phyloP scores from a whole-genome alignment of 345 rosid species.

The Limnanthes douglasii region DNA sequence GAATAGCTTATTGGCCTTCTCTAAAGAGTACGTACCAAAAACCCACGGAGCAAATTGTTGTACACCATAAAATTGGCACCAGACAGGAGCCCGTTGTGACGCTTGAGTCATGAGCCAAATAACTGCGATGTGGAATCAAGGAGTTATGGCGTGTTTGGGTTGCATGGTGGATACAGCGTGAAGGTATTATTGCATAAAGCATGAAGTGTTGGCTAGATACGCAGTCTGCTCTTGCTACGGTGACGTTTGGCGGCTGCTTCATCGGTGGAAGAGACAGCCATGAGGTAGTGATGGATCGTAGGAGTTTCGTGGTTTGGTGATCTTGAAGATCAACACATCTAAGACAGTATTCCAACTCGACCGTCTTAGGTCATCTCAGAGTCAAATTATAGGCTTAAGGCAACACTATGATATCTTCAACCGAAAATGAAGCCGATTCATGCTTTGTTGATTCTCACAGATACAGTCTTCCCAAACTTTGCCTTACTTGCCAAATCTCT shows the following conservation, averaged over 20 bases:
- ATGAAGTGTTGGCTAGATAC: slow-evolving; percentile 86
- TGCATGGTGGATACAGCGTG: slow-evolving; percentile 42
- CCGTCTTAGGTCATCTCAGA: too few species aligned
- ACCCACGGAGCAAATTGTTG: slow-evolving; percentile 66
- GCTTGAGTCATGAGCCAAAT: slow-evolving; percentile 72
- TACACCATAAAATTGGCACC: slow-evolving; percentile 88
- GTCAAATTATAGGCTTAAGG: too few species aligned
- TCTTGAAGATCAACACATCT: too few species aligned
- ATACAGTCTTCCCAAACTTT: too few species aligned
- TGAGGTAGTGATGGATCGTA: slow-evolving; percentile 20
- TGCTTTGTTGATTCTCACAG: too few species aligned
- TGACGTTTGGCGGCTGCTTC: slow-evolving; percentile 96
- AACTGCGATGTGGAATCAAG: slow-evolving; percentile 81
- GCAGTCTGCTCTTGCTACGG: slow-evolving; percentile 76
- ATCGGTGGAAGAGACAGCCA: slow-evolving; percentile 78
- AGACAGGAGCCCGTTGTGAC: slow-evolving; percentile 93
- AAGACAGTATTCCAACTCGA: too few species aligned
- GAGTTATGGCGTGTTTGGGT: slow-evolving; percentile 85
- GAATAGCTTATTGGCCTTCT: slow-evolving; percentile 79
- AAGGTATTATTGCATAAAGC: slow-evolving; percentile 52
- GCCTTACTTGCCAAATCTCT: too few species aligned
- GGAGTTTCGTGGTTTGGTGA: slow-evolving; percentile 5
- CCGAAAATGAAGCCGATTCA: too few species aligned
- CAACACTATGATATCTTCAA: too few species aligned
- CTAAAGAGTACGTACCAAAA: slow-evolving; percentile 52